phyloP scores from a whole-genome alignment of 257 asterid genomes.

The Penstemon barbatus region DNA sequence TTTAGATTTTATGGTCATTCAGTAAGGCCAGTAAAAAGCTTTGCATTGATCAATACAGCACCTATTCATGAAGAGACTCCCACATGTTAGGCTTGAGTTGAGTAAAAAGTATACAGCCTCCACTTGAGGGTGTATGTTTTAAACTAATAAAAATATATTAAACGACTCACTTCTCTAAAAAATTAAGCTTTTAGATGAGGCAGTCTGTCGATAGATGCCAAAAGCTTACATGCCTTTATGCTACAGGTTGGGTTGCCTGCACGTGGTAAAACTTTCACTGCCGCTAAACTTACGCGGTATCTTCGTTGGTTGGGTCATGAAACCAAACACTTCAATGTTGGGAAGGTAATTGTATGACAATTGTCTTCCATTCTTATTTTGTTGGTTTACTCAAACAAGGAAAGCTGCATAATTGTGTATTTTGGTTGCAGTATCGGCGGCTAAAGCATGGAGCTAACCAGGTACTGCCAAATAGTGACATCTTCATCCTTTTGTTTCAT shows the following conservation, averaged over 20 bases:
- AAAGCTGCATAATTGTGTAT: constrained; percentile 26
- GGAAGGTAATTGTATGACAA: constrained; percentile 60
- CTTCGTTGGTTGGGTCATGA: constrained; percentile 99
- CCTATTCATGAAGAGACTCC: no score
- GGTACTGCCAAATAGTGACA: constrained; percentile 52
- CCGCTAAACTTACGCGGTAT: constrained; percentile 97
- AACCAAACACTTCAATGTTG: constrained; percentile 98
- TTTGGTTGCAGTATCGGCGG: constrained; percentile 81
- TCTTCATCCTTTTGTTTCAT: constrained; percentile 27
- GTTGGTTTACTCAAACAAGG: constrained; percentile 17
- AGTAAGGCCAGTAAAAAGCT: no score
- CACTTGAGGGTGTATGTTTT: no score
- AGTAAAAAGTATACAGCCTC: no score
- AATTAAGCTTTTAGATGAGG: no score
- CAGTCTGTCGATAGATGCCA: neutral
- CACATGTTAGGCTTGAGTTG: no score
- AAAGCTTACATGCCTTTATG: constrained; percentile 24
- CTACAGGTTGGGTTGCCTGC: constrained; percentile 98
- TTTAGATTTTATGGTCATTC: no score
- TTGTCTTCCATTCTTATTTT: constrained; percentile 25
- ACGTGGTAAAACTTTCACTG: constrained; percentile 98
- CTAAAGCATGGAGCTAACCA: constrained; percentile 95
- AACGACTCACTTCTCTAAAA: no score
- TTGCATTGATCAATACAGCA: no score
- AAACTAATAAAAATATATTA: no score